Conservation (phyloP, 2,329 filamentous ascomycete genomes). For the Fusarium sp. region DNA sequence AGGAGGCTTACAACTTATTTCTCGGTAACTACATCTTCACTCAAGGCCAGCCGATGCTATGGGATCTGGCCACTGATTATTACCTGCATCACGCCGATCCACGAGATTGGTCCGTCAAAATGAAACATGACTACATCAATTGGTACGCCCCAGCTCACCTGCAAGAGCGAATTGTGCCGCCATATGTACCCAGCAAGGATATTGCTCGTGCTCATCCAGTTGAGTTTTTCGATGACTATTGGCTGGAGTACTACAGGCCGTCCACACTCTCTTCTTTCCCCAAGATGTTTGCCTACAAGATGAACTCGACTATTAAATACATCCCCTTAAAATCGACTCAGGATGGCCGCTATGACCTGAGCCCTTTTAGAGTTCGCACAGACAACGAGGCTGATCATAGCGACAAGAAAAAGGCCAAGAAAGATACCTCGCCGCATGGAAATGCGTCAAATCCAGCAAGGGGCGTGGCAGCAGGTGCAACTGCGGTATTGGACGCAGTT, state of each 20-base stretch:
- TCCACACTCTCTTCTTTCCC: conserved; percentile 86
- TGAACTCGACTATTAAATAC: conserved; percentile 89
- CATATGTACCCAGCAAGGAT: conserved; percentile 53
- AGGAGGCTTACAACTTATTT: conserved; percentile 98
- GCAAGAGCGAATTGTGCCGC: conserved; percentile 67
- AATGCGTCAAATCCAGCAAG: conserved; percentile 62
- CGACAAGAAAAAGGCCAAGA: conserved; percentile 71
- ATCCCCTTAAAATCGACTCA: conserved; percentile 79
- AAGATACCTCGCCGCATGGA: conserved; percentile 73
- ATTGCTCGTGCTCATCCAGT: conserved; percentile 58
- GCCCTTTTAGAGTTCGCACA: conserved; percentile 85
- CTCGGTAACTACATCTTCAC: conserved; percentile 93
- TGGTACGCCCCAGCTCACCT: conserved; percentile 87
- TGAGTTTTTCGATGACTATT: conserved; percentile 87
- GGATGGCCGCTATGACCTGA: conserved; percentile 82
- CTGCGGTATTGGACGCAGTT: conserved; percentile 54
- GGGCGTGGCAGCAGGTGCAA: conserved; percentile 43
- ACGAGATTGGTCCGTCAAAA: conserved; percentile 73
- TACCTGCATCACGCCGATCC: conserved; percentile 94
- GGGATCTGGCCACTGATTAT: conserved; percentile 95
- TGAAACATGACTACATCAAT: conserved; percentile 78
- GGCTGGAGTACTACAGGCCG: conserved; percentile 96
- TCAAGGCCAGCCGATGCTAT: conserved; percentile 91
- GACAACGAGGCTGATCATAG: conserved; percentile 68
- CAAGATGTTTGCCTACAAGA: conserved; percentile 92